Evolutionary conservation across 768 basidiomycete genomes (phyloP), one percentile per base, ranked within the genome.

Genomic region (Calocybe indica): DNA sequence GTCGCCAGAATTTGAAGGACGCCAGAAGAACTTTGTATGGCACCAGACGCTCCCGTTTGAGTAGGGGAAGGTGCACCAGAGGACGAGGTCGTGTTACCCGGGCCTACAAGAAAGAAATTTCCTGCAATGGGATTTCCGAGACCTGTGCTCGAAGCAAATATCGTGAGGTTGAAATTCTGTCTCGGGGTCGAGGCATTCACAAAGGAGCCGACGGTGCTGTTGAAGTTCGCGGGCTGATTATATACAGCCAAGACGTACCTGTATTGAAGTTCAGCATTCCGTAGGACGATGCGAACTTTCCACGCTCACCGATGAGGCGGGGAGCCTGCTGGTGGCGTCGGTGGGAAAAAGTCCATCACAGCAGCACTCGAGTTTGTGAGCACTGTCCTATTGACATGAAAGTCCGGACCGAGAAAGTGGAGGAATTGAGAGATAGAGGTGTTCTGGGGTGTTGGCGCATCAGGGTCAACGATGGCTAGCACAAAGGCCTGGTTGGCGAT

Each of bases 21-120:
- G 22, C 4, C 22, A 22, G 1, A 22, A 2, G 22, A 2, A 4
- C 22, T 4, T 1, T 4, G 22, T 22, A 22, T 22, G 58, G 44
- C 8, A 6, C 10, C 38, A 39, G 10, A 13, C 7, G 38, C 11
- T 39, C 38, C 28, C 1, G 38, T 28, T 39, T 12, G 14, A 11
- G 45, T 28, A 38, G 45, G 30, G 42, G 51, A 37, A n/a, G 46
- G 36, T 31, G 39, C 42, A 40, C 40, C 52, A 5, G 50, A 14
- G 14, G 54, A 44, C 54, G 42, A 38, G 48, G 52, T 48, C 47
- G 52, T 48, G 51, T 59, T 54, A 36, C 57, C 58, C 5, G 70
- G 62, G 2, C 69, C 70, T 11, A 68, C 65, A 30, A 72, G 55
- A 58, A 75, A 75, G 56, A 66, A 75, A 40, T 66, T 72, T 32